These are phyloP conservation scores for Gynochthodes officinalis DNA, from an alignment of 257 asterid genomes.

Conservation along the genomic window DNA sequence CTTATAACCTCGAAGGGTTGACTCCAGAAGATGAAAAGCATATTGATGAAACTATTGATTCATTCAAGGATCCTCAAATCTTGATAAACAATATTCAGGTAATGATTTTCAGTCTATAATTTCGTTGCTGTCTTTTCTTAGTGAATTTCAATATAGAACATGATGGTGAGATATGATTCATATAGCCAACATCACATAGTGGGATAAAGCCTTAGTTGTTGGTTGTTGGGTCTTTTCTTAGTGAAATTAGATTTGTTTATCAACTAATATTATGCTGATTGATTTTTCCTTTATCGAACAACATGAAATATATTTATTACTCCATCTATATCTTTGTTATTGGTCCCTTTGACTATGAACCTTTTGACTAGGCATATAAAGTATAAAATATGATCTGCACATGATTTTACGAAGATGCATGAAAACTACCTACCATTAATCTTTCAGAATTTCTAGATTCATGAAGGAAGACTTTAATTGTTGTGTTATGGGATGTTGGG, in stretches of 20 bases:
- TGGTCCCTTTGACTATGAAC: not conserved
- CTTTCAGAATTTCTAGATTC: not conserved
- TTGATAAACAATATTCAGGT: slow-evolving; percentile 96
- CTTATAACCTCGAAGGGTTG: slow-evolving; percentile 58
- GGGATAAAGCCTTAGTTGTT: too few relatives aligned
- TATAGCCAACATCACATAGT: too few relatives aligned
- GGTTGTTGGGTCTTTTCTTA: not conserved
- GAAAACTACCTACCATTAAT: not conserved
- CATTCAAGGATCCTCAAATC: slow-evolving; percentile 72
- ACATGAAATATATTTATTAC: not conserved
- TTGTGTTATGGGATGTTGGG: not conserved
- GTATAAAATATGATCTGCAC: not conserved
- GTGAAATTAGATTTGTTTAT: not conserved
- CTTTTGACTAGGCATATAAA: not conserved
- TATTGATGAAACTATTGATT: slow-evolving; percentile 56
- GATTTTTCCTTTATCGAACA: not conserved
- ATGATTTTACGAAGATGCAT: not conserved
- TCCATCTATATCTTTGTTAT: not conserved
- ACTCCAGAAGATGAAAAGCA: slow-evolving; percentile 63
- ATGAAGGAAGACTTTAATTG: not conserved
- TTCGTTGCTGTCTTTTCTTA: not conserved
- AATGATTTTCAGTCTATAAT: slow-evolving; percentile 15
- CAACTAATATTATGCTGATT: not conserved
- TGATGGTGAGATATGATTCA: too few relatives aligned
- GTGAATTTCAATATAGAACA: not conserved